Conservation (phyloP, 257 asterid genomes). For the Nicotiana paniculata region DNA sequence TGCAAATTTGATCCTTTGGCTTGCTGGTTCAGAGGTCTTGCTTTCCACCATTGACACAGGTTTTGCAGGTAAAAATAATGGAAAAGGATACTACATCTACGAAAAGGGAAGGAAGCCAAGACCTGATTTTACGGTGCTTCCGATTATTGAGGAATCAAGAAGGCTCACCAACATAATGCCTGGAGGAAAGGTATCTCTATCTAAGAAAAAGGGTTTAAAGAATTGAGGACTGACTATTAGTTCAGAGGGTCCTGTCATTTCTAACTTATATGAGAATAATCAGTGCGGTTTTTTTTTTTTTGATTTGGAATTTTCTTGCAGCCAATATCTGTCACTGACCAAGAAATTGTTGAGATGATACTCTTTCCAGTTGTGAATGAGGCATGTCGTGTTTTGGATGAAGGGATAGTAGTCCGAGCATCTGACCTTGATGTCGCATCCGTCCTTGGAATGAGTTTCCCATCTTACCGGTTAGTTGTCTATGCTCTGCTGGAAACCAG, state of each 20-base stretch:
- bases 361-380: slow-evolving; percentile 94
- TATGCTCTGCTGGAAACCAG: no score
- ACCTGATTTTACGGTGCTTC: slow-evolving; percentile 78
- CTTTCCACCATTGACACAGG: slow-evolving; percentile 7
- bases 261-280: not conserved
- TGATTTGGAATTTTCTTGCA: slow-evolving; percentile 27
- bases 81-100: slow-evolving; percentile 80
- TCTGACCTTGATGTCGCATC: slow-evolving; percentile 94
- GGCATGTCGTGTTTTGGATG: slow-evolving; percentile 90
- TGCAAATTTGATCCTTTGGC: not conserved
- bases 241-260: not conserved
- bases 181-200: slow-evolving; percentile 67
- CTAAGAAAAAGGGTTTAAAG: not conserved
- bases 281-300: not conserved
- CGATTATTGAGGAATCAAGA: slow-evolving; percentile 80
- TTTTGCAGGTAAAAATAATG: slow-evolving; percentile 81
- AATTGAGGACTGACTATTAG: not conserved
- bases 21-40: not conserved
- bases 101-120: slow-evolving; percentile 92
- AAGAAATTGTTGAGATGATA: slow-evolving; percentile 86
- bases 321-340: slow-evolving; percentile 79
- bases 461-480: slow-evolving; percentile 67
- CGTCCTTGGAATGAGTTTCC: slow-evolving; percentile 94
- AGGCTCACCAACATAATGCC: slow-evolving; percentile 77
- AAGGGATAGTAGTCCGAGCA: slow-evolving; percentile 80